phyloP scores from a whole-genome alignment of 768 basidiomycete genomes.

The Inosperma sp. region DNA sequence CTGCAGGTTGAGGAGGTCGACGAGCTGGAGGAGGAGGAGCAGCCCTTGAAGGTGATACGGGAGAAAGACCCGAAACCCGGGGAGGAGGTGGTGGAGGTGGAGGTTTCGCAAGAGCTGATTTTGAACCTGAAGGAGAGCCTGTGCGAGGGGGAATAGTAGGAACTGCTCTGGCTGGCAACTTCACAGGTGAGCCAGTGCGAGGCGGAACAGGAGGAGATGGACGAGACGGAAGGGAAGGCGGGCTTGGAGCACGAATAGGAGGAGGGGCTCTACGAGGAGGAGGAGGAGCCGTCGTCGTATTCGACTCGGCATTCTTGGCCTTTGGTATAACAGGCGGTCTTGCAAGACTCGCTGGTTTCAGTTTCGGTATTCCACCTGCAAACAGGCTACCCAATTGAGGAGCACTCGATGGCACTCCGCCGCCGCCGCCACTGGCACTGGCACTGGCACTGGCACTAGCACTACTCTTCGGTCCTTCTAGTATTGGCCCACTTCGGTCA shows the following conservation, averaged over 20 bases:
- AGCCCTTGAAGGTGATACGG: conserved; percentile 26
- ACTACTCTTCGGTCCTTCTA: conserved; percentile 47
- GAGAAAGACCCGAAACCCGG: conserved; percentile 17
- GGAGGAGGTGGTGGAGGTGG: conserved; percentile 27
- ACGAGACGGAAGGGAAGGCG: conserved; percentile 36
- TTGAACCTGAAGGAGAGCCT: background rate
- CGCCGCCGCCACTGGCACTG: conserved; percentile 10
- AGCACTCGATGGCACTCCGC: conserved; percentile 32
- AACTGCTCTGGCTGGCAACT: no score
- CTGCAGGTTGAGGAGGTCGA: conserved; percentile 31
- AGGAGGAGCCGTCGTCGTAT: conserved; percentile 34
- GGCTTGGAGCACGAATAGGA: conserved; percentile 29
- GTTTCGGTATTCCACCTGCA: conserved; percentile 87
- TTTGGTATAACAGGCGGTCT: conserved; percentile 65
- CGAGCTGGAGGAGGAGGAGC: conserved; percentile 40
- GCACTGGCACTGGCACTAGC: conserved; percentile 29
- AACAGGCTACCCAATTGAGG: conserved; percentile 84
- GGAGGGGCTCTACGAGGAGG: conserved; percentile 41
- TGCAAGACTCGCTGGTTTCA: conserved; percentile 65
- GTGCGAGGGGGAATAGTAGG: conserved; percentile 35
- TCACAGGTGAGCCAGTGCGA: conserved; percentile 34
- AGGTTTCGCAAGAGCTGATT: conserved; percentile 21
- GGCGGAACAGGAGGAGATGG: conserved; percentile 39
- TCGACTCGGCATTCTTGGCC: conserved; percentile 14
- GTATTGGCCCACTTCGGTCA: conserved; percentile 68